Percentiles rank a stretch among this genome's conserved stretches.
These are phyloP conservation scores for Physaria fendleri DNA, from an alignment of 345 rosid genomes.

Conservation along the genomic window DNA sequence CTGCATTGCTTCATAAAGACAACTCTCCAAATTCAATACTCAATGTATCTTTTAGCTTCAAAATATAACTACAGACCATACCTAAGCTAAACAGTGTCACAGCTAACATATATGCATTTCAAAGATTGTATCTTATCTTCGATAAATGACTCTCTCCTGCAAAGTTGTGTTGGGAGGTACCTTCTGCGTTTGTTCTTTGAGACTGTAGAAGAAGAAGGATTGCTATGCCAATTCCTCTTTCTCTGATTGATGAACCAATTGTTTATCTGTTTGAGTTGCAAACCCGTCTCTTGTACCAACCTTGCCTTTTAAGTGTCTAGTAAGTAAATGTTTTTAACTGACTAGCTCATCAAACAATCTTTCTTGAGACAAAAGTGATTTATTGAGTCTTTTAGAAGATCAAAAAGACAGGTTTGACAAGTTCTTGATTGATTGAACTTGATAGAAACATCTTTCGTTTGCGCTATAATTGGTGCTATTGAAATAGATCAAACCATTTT, in stretches of 20 bases:
- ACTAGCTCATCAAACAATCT: not conserved
- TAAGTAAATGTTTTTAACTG: not conserved
- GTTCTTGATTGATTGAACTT: not conserved
- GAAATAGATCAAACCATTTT: not conserved
- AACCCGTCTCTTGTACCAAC: constrained; percentile 89
- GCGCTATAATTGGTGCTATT: not conserved
- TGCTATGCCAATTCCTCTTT: constrained; percentile 96
- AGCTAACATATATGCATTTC: not conserved
- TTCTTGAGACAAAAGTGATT: not conserved
- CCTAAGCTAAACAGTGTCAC: not conserved
- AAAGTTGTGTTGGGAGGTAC: constrained; percentile 31
- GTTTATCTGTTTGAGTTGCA: constrained; percentile 91
- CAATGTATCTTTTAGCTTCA: not conserved
- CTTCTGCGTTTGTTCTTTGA: constrained; percentile 85
- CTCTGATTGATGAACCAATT: constrained; percentile 99
- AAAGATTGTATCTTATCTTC: not conserved
- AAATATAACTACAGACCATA: not conserved
- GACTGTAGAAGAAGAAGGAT: constrained; percentile 67
- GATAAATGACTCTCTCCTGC: not conserved
- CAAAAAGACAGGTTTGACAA: not conserved
- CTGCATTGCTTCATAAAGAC: constrained; percentile 26
- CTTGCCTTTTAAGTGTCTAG: constrained; percentile 44
- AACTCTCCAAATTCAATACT: not conserved
- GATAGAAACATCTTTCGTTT: not conserved
- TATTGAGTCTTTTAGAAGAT: not conserved